Conservation (phyloP, 371 early-diverging fungal genomes). For the Syncephalastrum sp. region DNA sequence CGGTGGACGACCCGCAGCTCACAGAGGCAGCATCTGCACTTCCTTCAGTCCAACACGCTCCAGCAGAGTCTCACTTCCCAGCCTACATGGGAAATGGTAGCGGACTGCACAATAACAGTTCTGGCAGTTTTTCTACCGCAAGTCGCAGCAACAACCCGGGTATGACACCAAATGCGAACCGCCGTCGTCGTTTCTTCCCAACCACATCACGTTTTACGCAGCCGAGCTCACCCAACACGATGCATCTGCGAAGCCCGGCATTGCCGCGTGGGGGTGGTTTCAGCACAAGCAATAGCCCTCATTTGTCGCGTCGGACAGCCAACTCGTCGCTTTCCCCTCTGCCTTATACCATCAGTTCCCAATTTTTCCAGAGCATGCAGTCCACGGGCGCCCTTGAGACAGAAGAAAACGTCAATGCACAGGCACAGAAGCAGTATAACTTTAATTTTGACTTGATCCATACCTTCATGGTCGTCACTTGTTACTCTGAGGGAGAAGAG, state of each 20-base stretch:
- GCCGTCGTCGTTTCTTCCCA: slow-evolving; percentile 31
- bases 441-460: slow-evolving; percentile 50
- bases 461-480: slow-evolving; percentile 67
- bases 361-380: slow-evolving; percentile 15
- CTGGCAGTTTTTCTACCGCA: slow-evolving; percentile 2
- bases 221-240: slow-evolving; percentile 19
- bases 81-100: slow-evolving; percentile 1
- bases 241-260: too few relatives aligned
- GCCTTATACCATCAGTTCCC: slow-evolving; percentile 14
- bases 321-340: slow-evolving; percentile 14
- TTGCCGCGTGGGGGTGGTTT: too few relatives aligned
- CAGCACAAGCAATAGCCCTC: too few relatives aligned
- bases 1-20: slow-evolving; percentile 12
- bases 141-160: slow-evolving; percentile 9
- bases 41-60: not conserved
- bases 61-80: not conserved
- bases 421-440: slow-evolving; percentile 37
- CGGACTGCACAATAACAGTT: slow-evolving; percentile 6
- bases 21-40: not conserved
- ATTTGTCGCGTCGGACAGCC: slow-evolving; percentile 5
- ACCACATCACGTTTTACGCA: slow-evolving; percentile 49
- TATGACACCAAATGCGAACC: slow-evolving; percentile 1
- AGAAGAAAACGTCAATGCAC: slow-evolving; percentile 15
- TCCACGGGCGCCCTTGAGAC: slow-evolving; percentile 9
- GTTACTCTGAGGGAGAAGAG: slow-evolving; percentile 85